Percentiles rank a stretch among this genome's conserved stretches.
These are phyloP conservation scores for Vigna radiata DNA, from an alignment of 306 rosid species.

Conservation along the genomic window DNA sequence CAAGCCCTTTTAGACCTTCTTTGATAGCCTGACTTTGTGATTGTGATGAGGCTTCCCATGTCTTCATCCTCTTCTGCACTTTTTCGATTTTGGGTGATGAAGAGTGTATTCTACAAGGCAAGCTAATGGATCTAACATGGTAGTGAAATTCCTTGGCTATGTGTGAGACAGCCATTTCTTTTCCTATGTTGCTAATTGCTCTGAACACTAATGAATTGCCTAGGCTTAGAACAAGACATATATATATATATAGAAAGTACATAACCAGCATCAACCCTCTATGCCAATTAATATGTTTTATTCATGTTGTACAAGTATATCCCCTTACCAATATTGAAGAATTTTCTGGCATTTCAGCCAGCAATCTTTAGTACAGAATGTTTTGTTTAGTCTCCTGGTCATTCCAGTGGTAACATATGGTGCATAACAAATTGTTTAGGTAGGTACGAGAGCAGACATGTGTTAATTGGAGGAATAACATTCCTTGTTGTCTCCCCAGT, in stretches of 20 bases:
- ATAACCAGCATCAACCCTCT: conserved; percentile 39
- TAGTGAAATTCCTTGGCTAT: conserved; percentile 37
- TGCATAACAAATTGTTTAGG: conserved; percentile 34
- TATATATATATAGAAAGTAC: background rate
- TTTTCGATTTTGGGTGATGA: conserved; percentile 49
- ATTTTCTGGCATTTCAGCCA: conserved; percentile 27
- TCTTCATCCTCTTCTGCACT: conserved; percentile 49
- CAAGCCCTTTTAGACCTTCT: conserved; percentile 53
- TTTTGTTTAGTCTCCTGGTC: conserved; percentile 39
- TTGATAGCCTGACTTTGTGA: conserved; percentile 43
- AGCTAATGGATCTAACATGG: conserved; percentile 73
- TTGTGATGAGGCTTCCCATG: conserved; percentile 32
- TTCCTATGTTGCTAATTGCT: conserved; percentile 2
- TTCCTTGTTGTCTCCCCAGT: conserved; percentile 46
- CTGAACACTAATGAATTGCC: conserved; percentile 10
- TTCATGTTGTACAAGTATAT: background rate
- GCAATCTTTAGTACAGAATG: conserved; percentile 37
- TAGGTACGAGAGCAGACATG: background rate
- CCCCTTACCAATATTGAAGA: background rate
- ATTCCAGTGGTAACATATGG: conserved; percentile 24
- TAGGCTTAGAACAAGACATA: conserved; percentile 20
- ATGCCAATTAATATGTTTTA: background rate
- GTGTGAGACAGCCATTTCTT: conserved; percentile 27
- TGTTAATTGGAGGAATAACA: background rate
- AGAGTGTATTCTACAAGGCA: conserved; percentile 64